Base-by-base conservation (phyloP, 1,284 basidiomycete species). In the Apiotrichum gracile region DNA sequence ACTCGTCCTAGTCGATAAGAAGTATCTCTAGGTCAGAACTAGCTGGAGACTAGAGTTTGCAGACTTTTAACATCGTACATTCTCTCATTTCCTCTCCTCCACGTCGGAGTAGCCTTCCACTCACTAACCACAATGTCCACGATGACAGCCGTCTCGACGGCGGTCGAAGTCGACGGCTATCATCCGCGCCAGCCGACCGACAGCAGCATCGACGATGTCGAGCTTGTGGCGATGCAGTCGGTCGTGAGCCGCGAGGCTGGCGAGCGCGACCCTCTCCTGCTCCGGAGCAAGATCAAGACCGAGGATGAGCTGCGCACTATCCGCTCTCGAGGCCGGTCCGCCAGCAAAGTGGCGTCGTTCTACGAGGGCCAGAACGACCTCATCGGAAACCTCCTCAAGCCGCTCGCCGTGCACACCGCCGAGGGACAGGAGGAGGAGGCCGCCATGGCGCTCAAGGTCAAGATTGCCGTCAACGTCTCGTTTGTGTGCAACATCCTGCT, bases 281-380 rank as follows among this genome's bases (percentile, higher is more conserved):
- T 79, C 4, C 66, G 77, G 17, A 58, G 59, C 8, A 72, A 68
- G 41, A 63, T 78, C 41, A 66, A 78, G 35, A 65, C 63, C 31
- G 74, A 76, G 34, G 65, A 67, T 25, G 68, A 74, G 47, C 55
- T 78, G 49, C 57, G 67, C 34, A 61, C 64, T 42, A 47, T 78
- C 42, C 58, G 61, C 4, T 26, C 29, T 8, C 42, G 47, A 4
- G 39, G 48, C 27, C 42, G 40, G 9, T 29, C 40, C 5, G 54
- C 63, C 27, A 65, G 65, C 52, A 75, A 76, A 53, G 62, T 75
- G 21, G 70, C 73, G 12, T 61, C 76, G 27, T 94, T 87, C 69
- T 91, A 97, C 63, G 75, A 81, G 47, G 82, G 78, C 46, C 93
- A 97, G 74, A 97, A 97, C 78, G 78, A 83, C 82, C 85, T 94